Conservation (phyloP, 1,284 basidiomycete species). For the Neonothopanus nambi region DNA sequence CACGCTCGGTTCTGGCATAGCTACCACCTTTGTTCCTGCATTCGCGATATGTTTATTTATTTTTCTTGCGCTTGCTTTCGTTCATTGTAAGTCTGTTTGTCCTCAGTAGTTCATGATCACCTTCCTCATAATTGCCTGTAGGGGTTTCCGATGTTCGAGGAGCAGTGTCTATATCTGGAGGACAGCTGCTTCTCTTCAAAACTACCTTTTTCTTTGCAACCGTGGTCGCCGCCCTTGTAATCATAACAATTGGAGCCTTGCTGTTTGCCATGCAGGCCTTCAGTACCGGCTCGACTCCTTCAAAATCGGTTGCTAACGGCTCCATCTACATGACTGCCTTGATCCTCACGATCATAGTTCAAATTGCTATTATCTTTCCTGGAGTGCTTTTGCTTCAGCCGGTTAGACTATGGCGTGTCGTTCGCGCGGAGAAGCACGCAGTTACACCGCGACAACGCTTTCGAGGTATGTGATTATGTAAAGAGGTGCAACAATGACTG, state of each 20-base stretch:
- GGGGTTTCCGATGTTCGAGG: constrained; percentile 52
- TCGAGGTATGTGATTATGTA: constrained; percentile 51
- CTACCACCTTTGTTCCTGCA: constrained; percentile 66
- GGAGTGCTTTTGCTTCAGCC: constrained; percentile 73
- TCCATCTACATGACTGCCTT: constrained; percentile 69
- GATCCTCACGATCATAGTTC: constrained; percentile 62
- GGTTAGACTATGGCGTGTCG: constrained; percentile 52
- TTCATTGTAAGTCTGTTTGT: constrained; percentile 53
- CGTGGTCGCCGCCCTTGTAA: constrained; percentile 55
- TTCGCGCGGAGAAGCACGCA: constrained; percentile 54
- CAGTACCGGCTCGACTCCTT: constrained; percentile 37
- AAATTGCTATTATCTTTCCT: constrained; percentile 70
- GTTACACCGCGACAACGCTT: constrained; percentile 79
- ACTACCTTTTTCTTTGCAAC: constrained; percentile 67
- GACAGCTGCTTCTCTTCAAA: constrained; percentile 63
- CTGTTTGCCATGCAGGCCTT: constrained; percentile 67
- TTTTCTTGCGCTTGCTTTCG: constrained; percentile 47
- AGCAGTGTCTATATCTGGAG: constrained; percentile 61
- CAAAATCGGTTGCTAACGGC: constrained; percentile 63
- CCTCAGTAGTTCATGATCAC: not conserved
- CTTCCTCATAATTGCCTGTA: constrained; percentile 22
- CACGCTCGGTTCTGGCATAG: constrained; percentile 60
- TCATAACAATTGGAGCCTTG: constrained; percentile 65
- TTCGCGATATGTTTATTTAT: constrained; percentile 61
- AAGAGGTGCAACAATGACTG: not conserved